Evolutionary conservation across 1,284 basidiomycete species (phyloP).

Genomic region (Tilletiopsis washingtonensis): DNA sequence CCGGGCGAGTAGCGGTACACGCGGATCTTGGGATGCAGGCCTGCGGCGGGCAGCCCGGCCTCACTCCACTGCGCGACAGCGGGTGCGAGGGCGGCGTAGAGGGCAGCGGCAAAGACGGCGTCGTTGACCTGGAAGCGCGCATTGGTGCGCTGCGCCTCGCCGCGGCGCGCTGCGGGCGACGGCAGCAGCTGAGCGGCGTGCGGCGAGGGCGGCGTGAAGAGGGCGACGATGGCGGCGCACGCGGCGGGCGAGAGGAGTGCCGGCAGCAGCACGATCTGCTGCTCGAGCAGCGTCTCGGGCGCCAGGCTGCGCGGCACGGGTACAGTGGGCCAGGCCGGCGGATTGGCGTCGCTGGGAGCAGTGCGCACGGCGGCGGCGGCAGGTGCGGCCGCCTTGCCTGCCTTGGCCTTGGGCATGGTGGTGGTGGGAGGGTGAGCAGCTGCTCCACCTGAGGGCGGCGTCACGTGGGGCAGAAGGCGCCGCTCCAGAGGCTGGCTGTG

Average conservation of each 20-base stretch:
- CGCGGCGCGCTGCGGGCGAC: constrained; percentile 1
- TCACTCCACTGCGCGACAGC: too few relatives aligned
- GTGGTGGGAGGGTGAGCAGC: too few relatives aligned
- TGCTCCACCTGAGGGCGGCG: too few relatives aligned
- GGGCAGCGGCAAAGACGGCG: neutral
- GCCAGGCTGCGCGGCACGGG: neutral
- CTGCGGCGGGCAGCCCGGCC: constrained; percentile 1
- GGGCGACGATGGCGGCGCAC: neutral
- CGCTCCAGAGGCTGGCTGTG: too few relatives aligned
- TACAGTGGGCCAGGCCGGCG: too few relatives aligned
- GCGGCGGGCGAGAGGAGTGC: neutral
- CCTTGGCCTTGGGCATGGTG: too few relatives aligned
- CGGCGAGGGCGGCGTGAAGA: neutral
- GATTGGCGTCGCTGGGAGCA: too few relatives aligned
- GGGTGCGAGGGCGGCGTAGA: neutral
- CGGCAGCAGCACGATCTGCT: neutral
- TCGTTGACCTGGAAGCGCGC: neutral
- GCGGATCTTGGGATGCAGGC: constrained; percentile 49
- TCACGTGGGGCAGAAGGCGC: too few relatives aligned
- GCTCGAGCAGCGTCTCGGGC: neutral
- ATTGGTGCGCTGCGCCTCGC: constrained; percentile 4
- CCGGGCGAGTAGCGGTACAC: constrained; percentile 60
- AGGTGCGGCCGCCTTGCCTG: too few relatives aligned
- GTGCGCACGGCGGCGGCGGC: too few relatives aligned
- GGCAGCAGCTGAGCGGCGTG: neutral